These are phyloP conservation scores for Macaranga tanarius DNA, from an alignment of 441 rosid genomes.

Conservation along the genomic window DNA sequence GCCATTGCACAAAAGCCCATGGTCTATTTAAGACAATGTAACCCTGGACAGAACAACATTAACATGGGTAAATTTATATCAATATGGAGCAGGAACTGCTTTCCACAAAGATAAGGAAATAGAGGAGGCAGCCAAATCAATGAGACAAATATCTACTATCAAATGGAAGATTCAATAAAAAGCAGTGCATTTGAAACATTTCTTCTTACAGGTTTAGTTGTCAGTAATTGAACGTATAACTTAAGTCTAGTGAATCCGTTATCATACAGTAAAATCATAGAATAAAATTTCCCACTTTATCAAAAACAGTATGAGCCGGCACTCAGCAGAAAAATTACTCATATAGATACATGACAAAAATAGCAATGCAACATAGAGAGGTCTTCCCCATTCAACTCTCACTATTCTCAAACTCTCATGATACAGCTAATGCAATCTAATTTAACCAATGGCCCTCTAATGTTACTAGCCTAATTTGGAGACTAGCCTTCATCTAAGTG, in stretches of 20 bases:
- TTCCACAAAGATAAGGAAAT: background rate
- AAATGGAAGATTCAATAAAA: background rate
- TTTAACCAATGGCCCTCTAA: no score
- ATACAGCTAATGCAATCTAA: no score
- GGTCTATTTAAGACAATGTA: slow-evolving; percentile 76
- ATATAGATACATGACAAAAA: background rate
- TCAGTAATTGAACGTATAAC: no score
- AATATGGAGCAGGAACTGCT: background rate
- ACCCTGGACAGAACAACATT: slow-evolving; percentile 43
- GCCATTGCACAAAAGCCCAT: slow-evolving; percentile 89
- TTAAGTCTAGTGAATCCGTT: background rate
- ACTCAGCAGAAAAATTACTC: background rate
- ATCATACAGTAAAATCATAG: background rate
- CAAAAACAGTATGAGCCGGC: background rate
- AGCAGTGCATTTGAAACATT: background rate
- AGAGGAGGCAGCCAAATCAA: background rate
- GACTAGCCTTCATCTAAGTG: no score
- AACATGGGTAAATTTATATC: slow-evolving; percentile 6
- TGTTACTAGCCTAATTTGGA: no score
- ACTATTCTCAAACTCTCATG: no score
- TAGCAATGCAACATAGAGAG: background rate
- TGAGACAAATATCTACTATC: background rate
- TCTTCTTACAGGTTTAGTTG: no score
- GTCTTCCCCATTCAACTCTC: no score
- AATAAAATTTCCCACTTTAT: background rate